Base-by-base conservation (phyloP, 2,329 filamentous ascomycete genomes). In the Colletotrichum tofieldiae region DNA sequence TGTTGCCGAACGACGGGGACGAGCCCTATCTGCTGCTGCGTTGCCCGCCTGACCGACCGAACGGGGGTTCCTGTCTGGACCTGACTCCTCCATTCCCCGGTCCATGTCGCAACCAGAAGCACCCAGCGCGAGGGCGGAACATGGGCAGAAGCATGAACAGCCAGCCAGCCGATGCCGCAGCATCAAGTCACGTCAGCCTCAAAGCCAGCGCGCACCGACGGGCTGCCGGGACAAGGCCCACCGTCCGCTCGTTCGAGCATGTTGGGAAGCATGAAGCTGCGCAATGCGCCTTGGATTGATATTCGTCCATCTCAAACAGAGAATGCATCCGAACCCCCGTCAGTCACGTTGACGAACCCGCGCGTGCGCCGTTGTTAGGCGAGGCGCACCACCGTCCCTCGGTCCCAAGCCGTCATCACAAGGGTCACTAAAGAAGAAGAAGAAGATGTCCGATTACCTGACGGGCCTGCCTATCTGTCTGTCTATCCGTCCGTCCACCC, bases 271-370 rank as follows among this genome's bases (percentile, higher is more conserved):
- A n/a, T 60, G 56, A 60, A n/a, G 39, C 41, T 45, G 29, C 47
- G 23, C 49, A 67, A 55, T 64, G 59, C 26, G 49, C 23, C 49
- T 35, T 29, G 63, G 59, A 23, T 47, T 32, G 32, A 68, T 64
- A 32, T 56, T 32, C 59, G 26, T 35, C 47, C 59, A 55, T 55
- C 59, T 63, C 65, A 68, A 68, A 67, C 39, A n/a, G 5, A 18
- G 26, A 56, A 39, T 20, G 49, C 60, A 39, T 41, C 51, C 59
- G 49, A 68, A 41, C 49, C 62, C 65, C 62, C 49, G 49, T 41
- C 59, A 49, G 41, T 45, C 39, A 32, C 59, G 18, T 14, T 49
- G 61, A 49, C 45, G 23, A 14, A 14, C 16, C 49, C 49, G 23
- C 26, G 16, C n/a, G 20, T 39, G 43, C 29, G 41, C 59, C 35